Percentiles rank a stretch among this genome's conserved stretches.
Evolutionary conservation across 2,329 filamentous ascomycete species (phyloP).

Genomic region (Lasiodiplodia sp.): DNA sequence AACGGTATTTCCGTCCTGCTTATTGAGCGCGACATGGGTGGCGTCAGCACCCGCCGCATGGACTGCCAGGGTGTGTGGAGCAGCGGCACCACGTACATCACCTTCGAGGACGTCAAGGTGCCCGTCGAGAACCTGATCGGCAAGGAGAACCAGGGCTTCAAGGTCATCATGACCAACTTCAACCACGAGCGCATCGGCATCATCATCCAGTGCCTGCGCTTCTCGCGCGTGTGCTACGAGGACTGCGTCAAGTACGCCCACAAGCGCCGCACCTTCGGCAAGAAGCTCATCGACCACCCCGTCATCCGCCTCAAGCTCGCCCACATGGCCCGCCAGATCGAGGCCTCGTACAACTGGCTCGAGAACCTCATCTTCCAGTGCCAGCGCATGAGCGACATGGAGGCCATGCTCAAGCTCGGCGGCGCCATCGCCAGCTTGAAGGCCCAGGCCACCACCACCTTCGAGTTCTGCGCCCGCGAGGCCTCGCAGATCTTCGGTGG

Average conservation of each 20-base stretch:
- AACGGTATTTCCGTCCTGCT: slow-evolving; percentile 89
- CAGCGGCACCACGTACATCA: slow-evolving; percentile 94
- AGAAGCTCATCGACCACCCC: slow-evolving; percentile 94
- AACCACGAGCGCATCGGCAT: slow-evolving; percentile 95
- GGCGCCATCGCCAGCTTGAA: slow-evolving; percentile 94
- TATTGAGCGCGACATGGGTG: slow-evolving; percentile 84
- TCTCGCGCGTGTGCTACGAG: slow-evolving; percentile 96
- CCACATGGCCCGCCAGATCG: slow-evolving; percentile 97
- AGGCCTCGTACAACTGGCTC: slow-evolving; percentile 95
- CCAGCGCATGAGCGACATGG: slow-evolving; percentile 88
- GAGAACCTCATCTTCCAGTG: slow-evolving; percentile 96
- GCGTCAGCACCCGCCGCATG: slow-evolving; percentile 93
- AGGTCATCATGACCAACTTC: slow-evolving; percentile 58
- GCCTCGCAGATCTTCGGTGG: slow-evolving; percentile 98
- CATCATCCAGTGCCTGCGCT: slow-evolving; percentile 95
- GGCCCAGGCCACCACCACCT: slow-evolving; percentile 91
- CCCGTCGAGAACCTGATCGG: slow-evolving; percentile 98
- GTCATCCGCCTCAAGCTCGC: slow-evolving; percentile 98
- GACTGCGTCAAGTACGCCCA: slow-evolving; percentile 96
- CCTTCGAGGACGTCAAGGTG: slow-evolving; percentile 98
- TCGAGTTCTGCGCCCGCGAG: slow-evolving; percentile 97
- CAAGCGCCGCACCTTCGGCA: slow-evolving; percentile 96
- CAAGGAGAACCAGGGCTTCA: slow-evolving; percentile 98
- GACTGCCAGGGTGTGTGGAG: slow-evolving; percentile 98
- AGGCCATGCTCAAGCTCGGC: slow-evolving; percentile 95